Evolutionary conservation across 2,329 filamentous ascomycete genomes (phyloP).

Genomic region (Periconia macrospinosa): DNA sequence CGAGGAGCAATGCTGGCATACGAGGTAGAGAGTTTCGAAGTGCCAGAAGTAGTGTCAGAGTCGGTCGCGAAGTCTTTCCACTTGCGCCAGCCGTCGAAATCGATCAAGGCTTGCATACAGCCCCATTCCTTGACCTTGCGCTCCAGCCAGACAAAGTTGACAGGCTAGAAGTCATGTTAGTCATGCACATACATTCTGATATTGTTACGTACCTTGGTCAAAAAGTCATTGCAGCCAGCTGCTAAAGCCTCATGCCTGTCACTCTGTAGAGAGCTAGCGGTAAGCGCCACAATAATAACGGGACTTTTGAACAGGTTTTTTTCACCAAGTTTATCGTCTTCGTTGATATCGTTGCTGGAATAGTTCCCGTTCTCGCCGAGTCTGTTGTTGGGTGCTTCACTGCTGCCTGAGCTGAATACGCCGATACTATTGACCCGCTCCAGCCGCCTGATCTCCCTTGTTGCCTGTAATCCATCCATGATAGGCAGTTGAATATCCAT

Average conservation of each 20-base stretch:
- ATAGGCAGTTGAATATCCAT: slow-evolving; percentile 99
- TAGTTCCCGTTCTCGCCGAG: slow-evolving; percentile 42
- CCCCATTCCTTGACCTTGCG: slow-evolving; percentile 99
- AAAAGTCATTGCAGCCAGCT: slow-evolving; percentile 95
- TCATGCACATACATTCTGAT: background rate
- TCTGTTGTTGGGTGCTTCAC: slow-evolving; percentile 40
- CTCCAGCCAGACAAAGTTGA: slow-evolving; percentile 96
- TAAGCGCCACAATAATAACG: slow-evolving; percentile 96
- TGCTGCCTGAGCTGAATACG: slow-evolving; percentile 68
- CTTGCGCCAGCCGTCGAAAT: slow-evolving; percentile 96
- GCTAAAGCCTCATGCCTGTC: slow-evolving; percentile 93
- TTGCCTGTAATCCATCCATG: slow-evolving; percentile 94
- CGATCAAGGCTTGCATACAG: slow-evolving; percentile 98
- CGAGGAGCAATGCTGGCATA: slow-evolving; percentile 34
- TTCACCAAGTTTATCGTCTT: slow-evolving; percentile 70
- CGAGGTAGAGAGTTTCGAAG: slow-evolving; percentile 37
- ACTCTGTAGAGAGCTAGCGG: slow-evolving; percentile 90
- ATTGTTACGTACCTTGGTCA: slow-evolving; percentile 77
- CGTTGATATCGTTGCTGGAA: slow-evolving; percentile 45
- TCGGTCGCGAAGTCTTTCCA: slow-evolving; percentile 78
- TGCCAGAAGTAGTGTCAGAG: slow-evolving; percentile 40
- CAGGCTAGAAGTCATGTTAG: slow-evolving; percentile 63
- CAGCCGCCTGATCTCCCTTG: slow-evolving; percentile 86
- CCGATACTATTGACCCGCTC: slow-evolving; percentile 92
- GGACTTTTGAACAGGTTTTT: slow-evolving; percentile 83